Evolutionary conservation across 441 rosid genomes (phyloP).

Genomic region (Biscutella laevigata): DNA sequence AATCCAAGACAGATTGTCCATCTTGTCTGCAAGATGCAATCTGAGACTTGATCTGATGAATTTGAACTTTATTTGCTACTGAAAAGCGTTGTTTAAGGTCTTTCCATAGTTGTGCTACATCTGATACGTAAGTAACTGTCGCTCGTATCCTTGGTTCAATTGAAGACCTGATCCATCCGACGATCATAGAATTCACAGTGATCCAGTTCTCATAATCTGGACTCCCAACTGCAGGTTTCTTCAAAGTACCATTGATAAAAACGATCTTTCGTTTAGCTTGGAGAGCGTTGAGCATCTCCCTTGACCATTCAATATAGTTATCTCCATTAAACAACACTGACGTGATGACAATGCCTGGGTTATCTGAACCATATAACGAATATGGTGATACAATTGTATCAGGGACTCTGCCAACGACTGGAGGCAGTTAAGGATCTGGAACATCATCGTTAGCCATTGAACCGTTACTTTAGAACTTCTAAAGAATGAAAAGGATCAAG

Average conservation of each 20-base stretch:
- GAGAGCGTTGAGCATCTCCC: background rate
- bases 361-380: background rate
- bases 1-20: background rate
- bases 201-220: background rate
- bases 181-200: background rate
- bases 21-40: background rate
- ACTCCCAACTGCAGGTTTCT: fast-evolving
- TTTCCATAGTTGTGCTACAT: background rate
- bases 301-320: background rate
- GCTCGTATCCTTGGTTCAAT: background rate
- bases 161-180: background rate
- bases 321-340: background rate
- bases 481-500: no score
- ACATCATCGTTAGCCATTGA: no score
- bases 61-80: background rate
- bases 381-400: no score
- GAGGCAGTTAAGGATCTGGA: no score
- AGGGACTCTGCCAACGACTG: no score
- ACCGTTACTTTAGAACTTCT: no score
- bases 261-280: background rate
- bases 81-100: background rate
- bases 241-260: background rate
- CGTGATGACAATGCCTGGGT: background rate
- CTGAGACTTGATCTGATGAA: background rate
- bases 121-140: background rate